phyloP scores from a whole-genome alignment of 768 basidiomycete species.

The Chalciporus piperatus region DNA sequence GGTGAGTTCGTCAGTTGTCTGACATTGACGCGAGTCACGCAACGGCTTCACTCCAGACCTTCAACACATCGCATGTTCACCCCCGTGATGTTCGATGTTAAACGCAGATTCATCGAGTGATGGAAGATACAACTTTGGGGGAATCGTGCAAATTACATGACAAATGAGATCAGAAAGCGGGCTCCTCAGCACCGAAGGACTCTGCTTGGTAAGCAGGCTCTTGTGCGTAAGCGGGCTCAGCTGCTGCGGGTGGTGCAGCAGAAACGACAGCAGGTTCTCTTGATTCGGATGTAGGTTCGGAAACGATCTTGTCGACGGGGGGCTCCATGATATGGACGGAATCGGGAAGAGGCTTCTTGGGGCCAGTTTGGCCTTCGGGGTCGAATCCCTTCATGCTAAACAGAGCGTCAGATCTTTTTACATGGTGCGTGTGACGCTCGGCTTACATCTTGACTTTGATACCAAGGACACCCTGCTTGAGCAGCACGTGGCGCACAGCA shows the following conservation, averaged over 20 bases:
- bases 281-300: slow-evolving; percentile 88
- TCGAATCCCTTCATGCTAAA: slow-evolving; percentile 95
- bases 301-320: slow-evolving; percentile 85
- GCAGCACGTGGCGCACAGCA: slow-evolving; percentile 95
- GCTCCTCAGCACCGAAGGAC: slow-evolving; percentile 42
- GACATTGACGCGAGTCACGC: too few species aligned
- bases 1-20: too few species aligned
- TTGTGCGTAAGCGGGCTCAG: slow-evolving; percentile 42
- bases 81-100: neutral
- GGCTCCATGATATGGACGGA: slow-evolving; percentile 88
- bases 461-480: slow-evolving; percentile 97
- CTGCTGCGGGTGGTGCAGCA: slow-evolving; percentile 48
- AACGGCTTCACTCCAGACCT: too few species aligned
- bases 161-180: slow-evolving; percentile 52
- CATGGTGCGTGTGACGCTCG: neutral
- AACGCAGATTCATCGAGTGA: neutral
- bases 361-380: slow-evolving; percentile 86
- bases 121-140: slow-evolving; percentile 2
- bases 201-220: slow-evolving; percentile 41
- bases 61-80: neutral
- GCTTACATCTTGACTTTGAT: slow-evolving; percentile 99
- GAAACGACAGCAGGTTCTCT: slow-evolving; percentile 60
- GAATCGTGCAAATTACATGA: slow-evolving; percentile 16
- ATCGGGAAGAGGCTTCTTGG: slow-evolving; percentile 92
- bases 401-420: slow-evolving; percentile 10